Conservation (phyloP, 495 filamentous ascomycete genomes). For the Penicillium soppii region DNA sequence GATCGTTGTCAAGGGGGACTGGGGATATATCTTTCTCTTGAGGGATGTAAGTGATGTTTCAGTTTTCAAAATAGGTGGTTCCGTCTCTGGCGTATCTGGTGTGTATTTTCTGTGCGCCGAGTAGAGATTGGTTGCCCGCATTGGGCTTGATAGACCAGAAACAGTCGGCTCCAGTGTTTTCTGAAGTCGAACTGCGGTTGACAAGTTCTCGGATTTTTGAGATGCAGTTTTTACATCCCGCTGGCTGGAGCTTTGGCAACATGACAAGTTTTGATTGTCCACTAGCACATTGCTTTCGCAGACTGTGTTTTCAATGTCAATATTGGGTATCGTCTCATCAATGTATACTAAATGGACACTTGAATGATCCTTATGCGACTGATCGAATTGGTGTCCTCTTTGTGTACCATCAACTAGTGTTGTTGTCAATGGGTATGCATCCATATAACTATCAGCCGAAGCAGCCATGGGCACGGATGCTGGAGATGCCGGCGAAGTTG, state of each 20-base stretch:
- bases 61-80: not conserved
- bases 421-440: not conserved
- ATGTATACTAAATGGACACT: slow-evolving; percentile 20
- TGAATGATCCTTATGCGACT: not conserved
- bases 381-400: not conserved
- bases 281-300: slow-evolving; percentile 12
- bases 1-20: slow-evolving; percentile 27
- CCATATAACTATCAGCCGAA: not conserved
- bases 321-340: slow-evolving; percentile 12
- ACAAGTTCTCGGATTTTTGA: not conserved
- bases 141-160: not conserved
- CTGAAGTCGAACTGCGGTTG: not conserved
- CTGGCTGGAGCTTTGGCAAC: slow-evolving; percentile 9
- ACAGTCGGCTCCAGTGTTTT: not conserved
- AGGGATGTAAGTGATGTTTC: not conserved
- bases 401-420: not conserved
- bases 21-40: not conserved
- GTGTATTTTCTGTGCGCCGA: not conserved
- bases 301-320: not conserved
- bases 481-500: not conserved
- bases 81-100: not conserved
- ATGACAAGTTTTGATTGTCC: slow-evolving; percentile 30
- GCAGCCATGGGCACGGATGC: not conserved
- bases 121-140: not conserved
- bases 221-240: not conserved